Base-by-base conservation (phyloP, 75 land plant species). In the Adiantum capillusveneris region DNA sequence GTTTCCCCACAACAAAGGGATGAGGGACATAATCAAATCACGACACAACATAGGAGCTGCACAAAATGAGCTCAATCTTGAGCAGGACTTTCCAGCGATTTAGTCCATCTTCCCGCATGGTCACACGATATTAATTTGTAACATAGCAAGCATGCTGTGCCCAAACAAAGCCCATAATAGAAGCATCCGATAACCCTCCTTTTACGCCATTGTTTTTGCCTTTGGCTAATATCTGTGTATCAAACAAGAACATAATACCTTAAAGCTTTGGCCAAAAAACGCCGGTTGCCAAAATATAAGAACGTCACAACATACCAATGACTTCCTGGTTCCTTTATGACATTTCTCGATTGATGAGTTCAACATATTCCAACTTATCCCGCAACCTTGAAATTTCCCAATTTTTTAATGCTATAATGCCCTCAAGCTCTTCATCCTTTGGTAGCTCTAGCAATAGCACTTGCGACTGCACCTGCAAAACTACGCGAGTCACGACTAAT, bases 321-420 rank as follows among this genome's bases (percentile, higher is more conserved):
- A 55, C 46, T 63, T 81, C 84, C 30, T 79, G 82, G 57, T 82
- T 79, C 30, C 79, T 70, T 46, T 71, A 83, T 16, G 71, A 79
- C 78, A 82, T 82, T 54, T 79, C 83, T 44, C 63, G 66, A 45
- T 79, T 82, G 31, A 79, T 62, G 53, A 67, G 65, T 48, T 79
- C 82, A 66, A 61, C 67, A 51, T 75, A 79, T 34, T 70, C 78
- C 41, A 81, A 21, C 51, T 80, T 80, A 55, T 81, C 82, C 44
- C 68, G 68, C 50, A 81, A 53, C 56, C 84, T 62, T 56, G 75
- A 57, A 43, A 81, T 62, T 71, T 81, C 83, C 41, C 64, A 60
- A 59, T 75, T 79, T 60, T 81, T 81, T 11, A 31, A 46, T 25
- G 62, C 72, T 57, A 79, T 41, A 39, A 72, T 53, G 49, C 26